Evolutionary conservation across 139 green algal species (phyloP).

Genomic region (Chlorella sp.): DNA sequence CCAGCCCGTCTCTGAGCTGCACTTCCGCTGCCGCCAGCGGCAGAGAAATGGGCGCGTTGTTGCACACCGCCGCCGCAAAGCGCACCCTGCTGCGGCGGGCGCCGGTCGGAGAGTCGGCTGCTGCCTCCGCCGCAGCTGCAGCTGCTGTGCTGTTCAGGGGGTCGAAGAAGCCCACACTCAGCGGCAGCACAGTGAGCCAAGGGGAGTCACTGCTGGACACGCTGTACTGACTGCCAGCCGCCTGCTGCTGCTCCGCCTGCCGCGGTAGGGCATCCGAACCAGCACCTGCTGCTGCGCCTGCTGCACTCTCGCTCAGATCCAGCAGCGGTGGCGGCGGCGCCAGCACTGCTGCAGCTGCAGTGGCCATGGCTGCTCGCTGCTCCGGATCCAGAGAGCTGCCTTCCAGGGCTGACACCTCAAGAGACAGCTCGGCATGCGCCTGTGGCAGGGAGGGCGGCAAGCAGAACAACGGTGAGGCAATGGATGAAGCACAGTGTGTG

Average conservation of each 20-base stretch:
- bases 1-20: not conserved
- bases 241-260: not conserved
- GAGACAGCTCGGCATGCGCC: conserved; percentile 16
- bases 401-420: conserved; percentile 45
- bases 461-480: too few relatives aligned
- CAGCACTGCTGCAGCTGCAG: conserved; percentile 34
- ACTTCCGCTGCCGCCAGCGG: conserved; percentile 22
- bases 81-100: not conserved
- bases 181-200: conserved; percentile 27
- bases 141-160: not conserved
- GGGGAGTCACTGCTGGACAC: not conserved
- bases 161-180: conserved; percentile 17
- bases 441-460: too few relatives aligned
- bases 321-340: not conserved
- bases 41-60: conserved; percentile 44
- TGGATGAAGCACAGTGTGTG: too few relatives aligned
- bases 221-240: not conserved
- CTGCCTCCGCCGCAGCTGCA: not conserved
- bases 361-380: conserved; percentile 43
- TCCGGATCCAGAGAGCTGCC: conserved; percentile 22
- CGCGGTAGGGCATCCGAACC: not conserved
- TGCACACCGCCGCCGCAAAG: conserved; percentile 48
- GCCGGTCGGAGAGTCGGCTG: too few relatives aligned
- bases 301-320: not conserved
- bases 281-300: not conserved